phyloP scores from a whole-genome alignment of 257 asterid species.

The Salvia miltiorrhiza region DNA sequence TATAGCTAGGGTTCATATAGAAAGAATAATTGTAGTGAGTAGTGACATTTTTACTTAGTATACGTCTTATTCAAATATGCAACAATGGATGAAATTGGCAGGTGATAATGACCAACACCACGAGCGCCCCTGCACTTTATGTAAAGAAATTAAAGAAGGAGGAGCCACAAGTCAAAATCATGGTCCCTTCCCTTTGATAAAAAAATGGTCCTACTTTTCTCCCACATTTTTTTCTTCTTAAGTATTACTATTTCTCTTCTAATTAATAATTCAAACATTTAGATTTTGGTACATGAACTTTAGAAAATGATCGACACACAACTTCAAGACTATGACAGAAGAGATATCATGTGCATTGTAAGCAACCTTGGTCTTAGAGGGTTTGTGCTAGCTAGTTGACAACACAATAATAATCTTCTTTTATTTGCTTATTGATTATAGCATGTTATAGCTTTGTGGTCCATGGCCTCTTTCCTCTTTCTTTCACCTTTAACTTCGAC shows the following conservation, averaged over 20 bases:
- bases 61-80: background rate
- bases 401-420: background rate
- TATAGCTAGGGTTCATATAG: too few species aligned
- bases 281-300: background rate
- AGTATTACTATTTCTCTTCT: background rate
- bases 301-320: too few species aligned
- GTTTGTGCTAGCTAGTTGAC: background rate
- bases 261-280: background rate
- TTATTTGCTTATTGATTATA: background rate
- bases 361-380: too few species aligned
- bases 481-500: background rate
- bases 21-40: background rate
- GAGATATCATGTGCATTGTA: too few species aligned
- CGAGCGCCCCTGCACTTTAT: constrained; percentile 24
- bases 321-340: too few species aligned
- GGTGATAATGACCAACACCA: constrained; percentile 34
- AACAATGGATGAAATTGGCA: background rate
- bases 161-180: constrained; percentile 27
- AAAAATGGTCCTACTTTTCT: constrained; percentile 13
- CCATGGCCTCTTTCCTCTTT: constrained; percentile 13
- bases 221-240: background rate
- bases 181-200: constrained; percentile 19
- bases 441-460: constrained; percentile 22
- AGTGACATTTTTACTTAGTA: background rate
- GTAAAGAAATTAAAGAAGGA: constrained; percentile 21